Conservation (phyloP, 1,284 basidiomycete species). For the Mycena sp. region DNA sequence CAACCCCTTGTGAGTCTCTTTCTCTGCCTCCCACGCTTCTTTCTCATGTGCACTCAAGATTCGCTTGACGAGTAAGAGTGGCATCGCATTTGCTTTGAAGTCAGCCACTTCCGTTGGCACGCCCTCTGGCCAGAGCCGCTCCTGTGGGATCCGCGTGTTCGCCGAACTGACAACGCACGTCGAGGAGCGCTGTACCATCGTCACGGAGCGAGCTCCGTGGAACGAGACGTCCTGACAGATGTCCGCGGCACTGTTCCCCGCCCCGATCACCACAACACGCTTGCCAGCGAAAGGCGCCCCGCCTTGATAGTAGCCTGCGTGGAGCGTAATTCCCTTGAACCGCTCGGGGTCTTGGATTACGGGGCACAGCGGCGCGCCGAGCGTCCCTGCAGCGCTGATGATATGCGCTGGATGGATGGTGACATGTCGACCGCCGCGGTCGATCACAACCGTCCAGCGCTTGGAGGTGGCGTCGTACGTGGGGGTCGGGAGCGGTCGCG, state of each 20-base stretch:
- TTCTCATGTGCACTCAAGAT: slow-evolving; percentile 22
- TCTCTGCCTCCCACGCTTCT: slow-evolving; percentile 8
- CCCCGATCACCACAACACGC: slow-evolving; percentile 48
- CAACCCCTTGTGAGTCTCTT: slow-evolving; percentile 15
- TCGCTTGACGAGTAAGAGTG: slow-evolving; percentile 48
- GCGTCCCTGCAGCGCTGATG: slow-evolving; percentile 47
- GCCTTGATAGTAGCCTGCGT: slow-evolving; percentile 42
- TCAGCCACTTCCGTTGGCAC: slow-evolving; percentile 55
- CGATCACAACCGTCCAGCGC: slow-evolving; percentile 39
- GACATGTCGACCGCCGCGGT: slow-evolving; percentile 39
- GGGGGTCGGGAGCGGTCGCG: slow-evolving; percentile 35
- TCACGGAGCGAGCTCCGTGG: slow-evolving; percentile 41
- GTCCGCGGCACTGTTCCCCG: slow-evolving; percentile 49
- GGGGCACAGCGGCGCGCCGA: slow-evolving; percentile 45
- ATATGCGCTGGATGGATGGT: slow-evolving; percentile 47
- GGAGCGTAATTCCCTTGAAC: slow-evolving; percentile 44
- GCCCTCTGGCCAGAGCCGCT: slow-evolving; percentile 41
- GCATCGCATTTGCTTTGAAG: slow-evolving; percentile 51
- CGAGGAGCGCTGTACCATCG: slow-evolving; percentile 51
- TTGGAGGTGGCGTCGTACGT: slow-evolving; percentile 41
- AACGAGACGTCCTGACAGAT: slow-evolving; percentile 47
- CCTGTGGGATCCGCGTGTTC: background rate
- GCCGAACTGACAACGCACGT: slow-evolving; percentile 47
- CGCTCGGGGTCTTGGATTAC: slow-evolving; percentile 33
- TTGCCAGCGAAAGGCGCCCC: slow-evolving; percentile 40